Evolutionary conservation across 257 asterid genomes (phyloP).

Genomic region (Gentiana straminea): DNA sequence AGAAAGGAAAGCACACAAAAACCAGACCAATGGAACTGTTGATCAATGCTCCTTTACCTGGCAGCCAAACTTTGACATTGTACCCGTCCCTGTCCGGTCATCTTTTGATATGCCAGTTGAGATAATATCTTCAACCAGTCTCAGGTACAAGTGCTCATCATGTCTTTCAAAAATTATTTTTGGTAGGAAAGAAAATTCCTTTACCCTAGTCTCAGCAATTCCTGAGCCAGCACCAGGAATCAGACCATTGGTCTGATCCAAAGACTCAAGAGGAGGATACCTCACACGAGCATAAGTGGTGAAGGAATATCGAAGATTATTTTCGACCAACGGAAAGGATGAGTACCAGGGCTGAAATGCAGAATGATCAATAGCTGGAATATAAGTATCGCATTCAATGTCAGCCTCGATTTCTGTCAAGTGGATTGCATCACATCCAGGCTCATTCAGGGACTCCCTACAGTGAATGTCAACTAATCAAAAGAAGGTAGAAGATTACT

Average conservation of each 20-base stretch:
- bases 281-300: constrained; percentile 62
- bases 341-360: constrained; percentile 84
- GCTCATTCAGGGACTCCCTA: constrained; percentile 85
- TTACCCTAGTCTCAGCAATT: constrained; percentile 28
- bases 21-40: too few species aligned
- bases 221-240: constrained; percentile 16
- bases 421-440: constrained; percentile 80
- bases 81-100: constrained; percentile 93
- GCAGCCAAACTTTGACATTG: constrained; percentile 86
- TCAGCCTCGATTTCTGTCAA: constrained; percentile 57
- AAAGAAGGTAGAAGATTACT: not conserved
- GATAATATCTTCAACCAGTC: constrained; percentile 76
- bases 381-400: constrained; percentile 77
- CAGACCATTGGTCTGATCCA: constrained; percentile 10
- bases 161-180: constrained; percentile 69
- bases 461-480: constrained; percentile 11
- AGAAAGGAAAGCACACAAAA: too few species aligned
- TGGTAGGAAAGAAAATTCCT: constrained; percentile 57
- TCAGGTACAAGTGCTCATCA: constrained; percentile 73
- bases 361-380: constrained; percentile 64
- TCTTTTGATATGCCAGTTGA: constrained; percentile 60
- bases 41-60: constrained; percentile 41
- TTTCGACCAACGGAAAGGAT: constrained; percentile 57
- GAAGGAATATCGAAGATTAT: constrained; percentile 45
- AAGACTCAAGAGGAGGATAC: constrained; percentile 14